Conservation (phyloP, 2,329 filamentous ascomycete genomes). For the Penicillium sp. region DNA sequence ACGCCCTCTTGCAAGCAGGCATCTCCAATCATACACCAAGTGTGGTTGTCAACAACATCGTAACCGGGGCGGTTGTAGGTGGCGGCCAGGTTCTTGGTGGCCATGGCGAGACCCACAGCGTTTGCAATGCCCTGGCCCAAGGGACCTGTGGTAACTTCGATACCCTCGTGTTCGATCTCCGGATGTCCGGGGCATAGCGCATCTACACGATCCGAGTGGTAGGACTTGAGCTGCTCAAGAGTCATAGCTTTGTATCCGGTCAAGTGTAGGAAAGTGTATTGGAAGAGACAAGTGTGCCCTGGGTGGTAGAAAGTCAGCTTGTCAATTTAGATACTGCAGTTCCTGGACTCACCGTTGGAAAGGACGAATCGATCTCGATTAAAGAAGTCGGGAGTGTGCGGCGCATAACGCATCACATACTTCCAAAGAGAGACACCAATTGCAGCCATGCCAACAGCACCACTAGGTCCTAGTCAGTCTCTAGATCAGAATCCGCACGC, state of each 20-base stretch:
- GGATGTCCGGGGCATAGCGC: constrained; percentile 42
- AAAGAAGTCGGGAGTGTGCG: constrained; percentile 28
- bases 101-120: constrained; percentile 59
- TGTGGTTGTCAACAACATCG: constrained; percentile 51
- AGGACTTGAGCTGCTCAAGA: constrained; percentile 35
- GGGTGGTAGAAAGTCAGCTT: too few species aligned
- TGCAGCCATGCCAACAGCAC: constrained; percentile 47
- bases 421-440: constrained; percentile 45
- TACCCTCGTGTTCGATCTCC: constrained; percentile 57
- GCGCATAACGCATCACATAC: constrained; percentile 45
- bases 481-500: too few species aligned
- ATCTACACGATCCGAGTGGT: constrained; percentile 30
- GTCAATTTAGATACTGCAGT: too few species aligned
- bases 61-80: constrained; percentile 53
- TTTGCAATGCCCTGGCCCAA: constrained; percentile 62
- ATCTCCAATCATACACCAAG: constrained; percentile 59
- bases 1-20: constrained; percentile 58
- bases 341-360: too few species aligned
- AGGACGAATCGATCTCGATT: too few species aligned
- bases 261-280: constrained; percentile 33
- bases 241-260: constrained; percentile 34
- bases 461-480: constrained; percentile 30
- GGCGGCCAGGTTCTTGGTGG: constrained; percentile 55
- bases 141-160: constrained; percentile 61
- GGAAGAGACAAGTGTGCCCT: constrained; percentile 37